Percentiles rank a stretch among this genome's conserved stretches.
Evolutionary conservation across 768 basidiomycete species (phyloP).

Genomic region (Obba rivulosa): DNA sequence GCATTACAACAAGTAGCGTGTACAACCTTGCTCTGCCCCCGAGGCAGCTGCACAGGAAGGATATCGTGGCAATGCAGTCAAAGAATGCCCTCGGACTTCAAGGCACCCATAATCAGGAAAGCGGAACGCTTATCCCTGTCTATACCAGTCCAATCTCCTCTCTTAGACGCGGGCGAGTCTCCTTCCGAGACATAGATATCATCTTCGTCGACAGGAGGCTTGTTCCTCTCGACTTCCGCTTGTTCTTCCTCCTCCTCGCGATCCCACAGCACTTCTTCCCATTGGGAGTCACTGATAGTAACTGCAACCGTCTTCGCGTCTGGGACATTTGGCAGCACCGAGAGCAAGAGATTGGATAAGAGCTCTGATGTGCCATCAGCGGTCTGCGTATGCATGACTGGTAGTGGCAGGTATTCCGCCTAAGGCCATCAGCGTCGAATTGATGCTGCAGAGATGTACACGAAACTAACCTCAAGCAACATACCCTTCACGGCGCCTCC

Average conservation of each 20-base stretch:
- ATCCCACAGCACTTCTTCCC: slow-evolving; percentile 79
- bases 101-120: slow-evolving; percentile 71
- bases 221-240: slow-evolving; percentile 19
- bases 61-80: slow-evolving; percentile 16
- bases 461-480: slow-evolving; percentile 62
- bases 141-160: slow-evolving; percentile 72
- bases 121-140: slow-evolving; percentile 78
- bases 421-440: slow-evolving; percentile 19
- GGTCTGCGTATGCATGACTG: slow-evolving; percentile 56
- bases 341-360: slow-evolving; percentile 68
- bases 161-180: slow-evolving; percentile 39
- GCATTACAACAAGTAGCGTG: too few species aligned
- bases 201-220: slow-evolving; percentile 27
- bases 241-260: slow-evolving; percentile 54
- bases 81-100: slow-evolving; percentile 68
- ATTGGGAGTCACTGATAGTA: slow-evolving; percentile 70
- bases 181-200: slow-evolving; percentile 60
- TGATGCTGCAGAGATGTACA: background rate
- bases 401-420: slow-evolving; percentile 82
- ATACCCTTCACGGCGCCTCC: slow-evolving; percentile 79
- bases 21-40: background rate
- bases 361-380: slow-evolving; percentile 69
- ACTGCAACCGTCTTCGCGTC: slow-evolving; percentile 76
- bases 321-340: slow-evolving; percentile 65
- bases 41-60: background rate